phyloP scores from a whole-genome alignment of 306 rosid species.

The Carpinus viminea region DNA sequence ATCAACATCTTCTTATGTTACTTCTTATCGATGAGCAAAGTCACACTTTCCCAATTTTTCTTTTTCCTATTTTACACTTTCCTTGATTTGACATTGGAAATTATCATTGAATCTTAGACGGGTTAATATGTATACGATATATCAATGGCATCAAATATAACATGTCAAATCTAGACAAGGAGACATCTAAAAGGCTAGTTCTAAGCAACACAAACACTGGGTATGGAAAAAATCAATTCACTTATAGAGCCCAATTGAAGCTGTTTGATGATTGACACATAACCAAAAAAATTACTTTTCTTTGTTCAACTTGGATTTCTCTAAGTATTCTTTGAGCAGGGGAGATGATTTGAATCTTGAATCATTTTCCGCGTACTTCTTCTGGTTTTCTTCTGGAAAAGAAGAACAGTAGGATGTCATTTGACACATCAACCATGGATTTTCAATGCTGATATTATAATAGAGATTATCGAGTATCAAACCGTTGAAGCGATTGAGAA shows the following conservation, averaged over 20 bases:
- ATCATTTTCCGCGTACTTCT: conserved; percentile 77
- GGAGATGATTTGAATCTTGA: conserved; percentile 75
- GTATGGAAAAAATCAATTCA: not conserved
- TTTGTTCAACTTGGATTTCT: conserved; percentile 76
- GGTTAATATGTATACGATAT: too few species aligned
- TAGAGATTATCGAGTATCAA: conserved; percentile 10
- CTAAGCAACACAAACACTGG: not conserved
- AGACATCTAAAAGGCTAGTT: not conserved
- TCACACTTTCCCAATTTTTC: too few species aligned
- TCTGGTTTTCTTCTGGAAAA: conserved; percentile 86
- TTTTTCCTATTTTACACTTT: too few species aligned
- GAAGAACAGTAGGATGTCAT: conserved; percentile 23
- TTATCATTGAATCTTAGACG: too few species aligned
- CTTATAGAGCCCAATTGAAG: not conserved
- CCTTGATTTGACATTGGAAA: too few species aligned
- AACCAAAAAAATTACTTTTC: conserved; percentile 58
- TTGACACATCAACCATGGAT: conserved; percentile 17
- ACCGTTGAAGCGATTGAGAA: conserved; percentile 72
- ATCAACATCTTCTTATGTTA: not conserved
- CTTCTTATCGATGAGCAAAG: too few species aligned
- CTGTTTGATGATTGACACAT: conserved; percentile 6
- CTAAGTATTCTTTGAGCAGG: conserved; percentile 63
- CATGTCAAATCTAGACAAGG: too few species aligned
- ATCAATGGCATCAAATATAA: too few species aligned
- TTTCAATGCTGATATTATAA: conserved; percentile 6